Base-by-base conservation (phyloP, 2,329 filamentous ascomycete genomes). In the Beauveria caledonica region DNA sequence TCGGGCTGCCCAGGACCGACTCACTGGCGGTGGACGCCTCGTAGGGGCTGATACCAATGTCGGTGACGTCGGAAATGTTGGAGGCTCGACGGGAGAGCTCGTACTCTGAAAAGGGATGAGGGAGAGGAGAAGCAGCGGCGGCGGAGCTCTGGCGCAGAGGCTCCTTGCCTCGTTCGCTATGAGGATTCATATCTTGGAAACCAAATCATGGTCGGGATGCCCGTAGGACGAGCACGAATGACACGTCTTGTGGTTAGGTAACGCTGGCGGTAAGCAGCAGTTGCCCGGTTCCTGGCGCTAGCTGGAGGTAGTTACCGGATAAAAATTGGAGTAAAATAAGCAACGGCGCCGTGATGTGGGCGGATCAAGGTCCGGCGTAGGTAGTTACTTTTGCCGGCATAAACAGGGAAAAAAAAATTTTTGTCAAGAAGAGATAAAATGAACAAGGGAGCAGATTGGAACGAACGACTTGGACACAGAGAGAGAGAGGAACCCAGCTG, bases 1-100 rank as follows among this genome's bases (percentile, higher is more conserved):
- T 62, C 5, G 69, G 62, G 45, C 64, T 50, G 40, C 33, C 39
- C 33, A 64, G 57, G 45, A 33, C 17, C 13, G 52, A 42, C 17
- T 44, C 46, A 53, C 36, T 51, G 46, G 42, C 59, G 19, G 64
- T 40, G 13, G 63, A 61, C 8, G 62, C 63, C 23, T 73, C 67
- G 63, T 72, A 68, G 7, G 67, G 65, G 57, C 62, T 65, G 40
- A 66, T 61, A 27, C 68, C 65, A 54, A 62, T 53, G 60, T 70
- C 71, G 61, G 63, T 69, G 60, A 70, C 65, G n/a, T 72, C 65
- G 36, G 73, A 72, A 62, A 74, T 61, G 63, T 66, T 72, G 40
- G 74, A 75, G 46, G 70, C 64, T 40, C 67, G 66, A 61, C 73
- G 73, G 45, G 63, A 66, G 44, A 74, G 65, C 48, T 65, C 50